Conservation (phyloP, 176 grass and related monocot genomes). For the Sorghum bicolor region Sorghum_bicolor_NCBIv3 NC_012874.2:60879501-60880000, state of each 20-base stretch:
- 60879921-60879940: conserved; percentile 87
- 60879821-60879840: not conserved
- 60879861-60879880: not conserved
- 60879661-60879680: conserved; percentile 80
- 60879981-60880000: conserved; percentile 56
- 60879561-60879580: conserved; percentile 61
- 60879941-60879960: conserved; percentile 78
- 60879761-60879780: not conserved
- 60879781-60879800: not conserved
- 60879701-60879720: conserved; percentile 88
- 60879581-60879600: conserved; percentile 97
- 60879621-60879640: conserved; percentile 96
- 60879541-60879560: conserved; percentile 4
- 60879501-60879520: not conserved
- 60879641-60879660: conserved; percentile 93
- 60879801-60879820: not conserved
- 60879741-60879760: not conserved
- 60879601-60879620: conserved; percentile 98
- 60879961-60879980: conserved; percentile 84
- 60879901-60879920: conserved; percentile 75
- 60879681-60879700: conserved; percentile 94
- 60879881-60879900: conserved; percentile 95
- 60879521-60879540: not conserved
- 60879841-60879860: not conserved
- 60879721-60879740: not conserved